These are phyloP conservation scores for Nematocida sp. DNA, from an alignment of 371 early-diverging fungal species.

Conservation along the genomic window DNA sequence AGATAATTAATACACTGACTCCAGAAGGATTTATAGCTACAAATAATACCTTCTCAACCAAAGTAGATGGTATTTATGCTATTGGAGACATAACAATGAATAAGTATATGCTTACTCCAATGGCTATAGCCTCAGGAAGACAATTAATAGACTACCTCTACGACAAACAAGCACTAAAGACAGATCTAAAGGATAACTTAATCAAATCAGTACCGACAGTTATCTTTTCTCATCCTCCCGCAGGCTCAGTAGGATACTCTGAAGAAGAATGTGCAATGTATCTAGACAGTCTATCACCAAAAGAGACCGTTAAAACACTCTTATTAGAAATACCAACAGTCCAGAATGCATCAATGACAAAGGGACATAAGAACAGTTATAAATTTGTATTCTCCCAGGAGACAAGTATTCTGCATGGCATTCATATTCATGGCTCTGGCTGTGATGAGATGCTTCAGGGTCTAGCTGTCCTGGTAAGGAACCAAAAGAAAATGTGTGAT, in stretches of 20 bases:
- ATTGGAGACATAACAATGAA: conserved; percentile 83
- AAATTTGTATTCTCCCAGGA: conserved; percentile 13
- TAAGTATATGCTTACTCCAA: conserved; percentile 78
- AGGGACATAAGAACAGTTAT: conserved; percentile 33
- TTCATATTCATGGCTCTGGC: conserved; percentile 25
- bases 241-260: conserved; percentile 74
- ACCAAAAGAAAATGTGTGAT: neutral
- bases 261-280: conserved; percentile 79
- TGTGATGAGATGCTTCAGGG: conserved; percentile 45
- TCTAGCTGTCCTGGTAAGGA: conserved; percentile 19
- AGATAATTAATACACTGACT: conserved; percentile 66
- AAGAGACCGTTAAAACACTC: too few relatives aligned
- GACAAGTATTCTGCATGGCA: conserved; percentile 17
- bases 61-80: conserved; percentile 69
- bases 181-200: conserved; percentile 71
- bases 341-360: too few relatives aligned
- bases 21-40: conserved; percentile 73
- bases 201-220: conserved; percentile 75
- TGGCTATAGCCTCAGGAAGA: conserved; percentile 72
- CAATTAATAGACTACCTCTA: conserved; percentile 79
- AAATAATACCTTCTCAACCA: conserved; percentile 71
- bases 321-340: too few relatives aligned
- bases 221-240: conserved; percentile 83
- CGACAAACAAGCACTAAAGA: conserved; percentile 69
- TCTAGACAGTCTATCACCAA: too few relatives aligned